Conservation (phyloP, 495 filamentous ascomycete genomes). For the Melanomma pulvis-pyrius region DNA sequence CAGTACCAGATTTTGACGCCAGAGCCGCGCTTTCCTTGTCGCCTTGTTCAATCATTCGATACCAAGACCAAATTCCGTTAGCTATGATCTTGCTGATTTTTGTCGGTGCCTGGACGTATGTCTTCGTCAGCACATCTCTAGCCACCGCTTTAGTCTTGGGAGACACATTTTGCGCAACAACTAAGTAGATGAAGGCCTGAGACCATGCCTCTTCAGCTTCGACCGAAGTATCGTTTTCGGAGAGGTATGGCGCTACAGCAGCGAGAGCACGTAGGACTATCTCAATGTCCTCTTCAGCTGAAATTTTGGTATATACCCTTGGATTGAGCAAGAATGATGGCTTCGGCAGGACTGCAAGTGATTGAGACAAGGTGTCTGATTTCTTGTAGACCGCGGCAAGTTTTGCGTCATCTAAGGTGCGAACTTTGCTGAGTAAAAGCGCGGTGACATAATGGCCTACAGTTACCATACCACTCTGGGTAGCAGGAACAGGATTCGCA, state of each 20-base stretch:
- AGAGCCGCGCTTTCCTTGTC: constrained; percentile 79
- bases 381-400: constrained; percentile 58
- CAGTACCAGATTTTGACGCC: constrained; percentile 65
- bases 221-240: constrained; percentile 9
- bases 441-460: constrained; percentile 74
- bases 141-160: constrained; percentile 63
- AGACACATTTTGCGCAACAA: constrained; percentile 62
- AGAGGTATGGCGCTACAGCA: constrained; percentile 55
- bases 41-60: constrained; percentile 59
- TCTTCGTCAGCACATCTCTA: constrained; percentile 56
- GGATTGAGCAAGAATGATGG: constrained; percentile 83
- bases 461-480: constrained; percentile 74
- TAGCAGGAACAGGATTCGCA: constrained; percentile 72
- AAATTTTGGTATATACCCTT: constrained; percentile 78
- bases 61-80: constrained; percentile 82
- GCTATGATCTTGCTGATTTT: constrained; percentile 63
- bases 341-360: constrained; percentile 68
- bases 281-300: constrained; percentile 67
- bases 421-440: constrained; percentile 54
- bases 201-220: constrained; percentile 64
- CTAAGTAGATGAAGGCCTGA: constrained; percentile 77
- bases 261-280: constrained; percentile 76
- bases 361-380: constrained; percentile 60
- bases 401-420: constrained; percentile 49
- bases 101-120: constrained; percentile 59